Evolutionary conservation across 2,329 filamentous ascomycete genomes (phyloP).

Genomic region (Microdochium paspali): DNA sequence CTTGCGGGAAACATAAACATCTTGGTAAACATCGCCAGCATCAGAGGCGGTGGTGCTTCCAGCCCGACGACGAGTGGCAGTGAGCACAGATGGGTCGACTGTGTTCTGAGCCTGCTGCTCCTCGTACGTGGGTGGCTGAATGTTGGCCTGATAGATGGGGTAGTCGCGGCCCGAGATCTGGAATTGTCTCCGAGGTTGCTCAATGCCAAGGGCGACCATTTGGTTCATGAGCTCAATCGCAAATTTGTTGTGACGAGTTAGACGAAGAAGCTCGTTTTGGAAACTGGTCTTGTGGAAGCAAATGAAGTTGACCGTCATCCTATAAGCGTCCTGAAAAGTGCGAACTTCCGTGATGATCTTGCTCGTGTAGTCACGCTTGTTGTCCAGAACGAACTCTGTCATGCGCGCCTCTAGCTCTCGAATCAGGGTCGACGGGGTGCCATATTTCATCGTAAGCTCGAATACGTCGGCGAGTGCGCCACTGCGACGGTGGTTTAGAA

Average conservation of each 20-base stretch:
- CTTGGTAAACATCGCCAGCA: constrained; percentile 26
- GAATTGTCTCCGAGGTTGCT: constrained; percentile 68
- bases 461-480: constrained; percentile 76
- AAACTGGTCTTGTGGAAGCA: constrained; percentile 98
- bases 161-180: constrained; percentile 58
- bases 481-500: constrained; percentile 87
- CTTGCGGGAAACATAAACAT: constrained; percentile 34
- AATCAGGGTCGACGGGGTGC: constrained; percentile 51
- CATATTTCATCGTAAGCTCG: constrained; percentile 15
- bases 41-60: constrained; percentile 6
- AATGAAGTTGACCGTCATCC: constrained; percentile 80
- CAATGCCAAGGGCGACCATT: constrained; percentile 75
- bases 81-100: constrained; percentile 13
- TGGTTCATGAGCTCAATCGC: constrained; percentile 83
- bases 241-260: constrained; percentile 89
- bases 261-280: constrained; percentile 86
- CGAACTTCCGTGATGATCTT: constrained; percentile 82
- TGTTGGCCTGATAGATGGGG: constrained; percentile 46
- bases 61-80: constrained; percentile 12
- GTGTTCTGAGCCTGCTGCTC: constrained; percentile 6
- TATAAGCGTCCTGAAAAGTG: constrained; percentile 72
- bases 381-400: constrained; percentile 69
- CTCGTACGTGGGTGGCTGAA: constrained; percentile 20
- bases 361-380: constrained; percentile 82
- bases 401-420: constrained; percentile 72